These are phyloP conservation scores for Cardamine occulta DNA, from an alignment of 345 rosid genomes.

Conservation along the genomic window DNA sequence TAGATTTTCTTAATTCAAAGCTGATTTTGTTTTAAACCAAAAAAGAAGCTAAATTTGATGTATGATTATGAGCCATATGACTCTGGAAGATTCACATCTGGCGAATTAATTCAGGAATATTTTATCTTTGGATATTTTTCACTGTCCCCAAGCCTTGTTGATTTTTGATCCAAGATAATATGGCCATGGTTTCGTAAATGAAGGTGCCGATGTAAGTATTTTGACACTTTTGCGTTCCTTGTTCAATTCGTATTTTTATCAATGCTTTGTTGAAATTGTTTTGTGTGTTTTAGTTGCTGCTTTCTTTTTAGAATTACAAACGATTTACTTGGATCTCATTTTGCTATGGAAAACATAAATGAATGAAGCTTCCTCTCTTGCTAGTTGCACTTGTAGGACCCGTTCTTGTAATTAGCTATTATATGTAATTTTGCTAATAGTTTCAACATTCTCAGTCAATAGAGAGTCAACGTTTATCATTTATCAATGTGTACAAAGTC, in stretches of 20 bases:
- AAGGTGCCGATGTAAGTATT: background rate
- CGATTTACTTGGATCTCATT: background rate
- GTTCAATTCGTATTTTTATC: too few relatives aligned
- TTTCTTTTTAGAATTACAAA: background rate
- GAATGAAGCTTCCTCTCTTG: background rate
- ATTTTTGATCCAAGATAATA: background rate
- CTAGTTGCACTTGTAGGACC: constrained; percentile 1
- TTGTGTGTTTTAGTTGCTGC: background rate
- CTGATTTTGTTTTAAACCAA: background rate
- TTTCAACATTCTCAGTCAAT: too few relatives aligned
- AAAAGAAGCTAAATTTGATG: background rate
- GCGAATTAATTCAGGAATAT: background rate
- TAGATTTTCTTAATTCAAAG: background rate
- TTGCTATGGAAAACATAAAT: background rate
- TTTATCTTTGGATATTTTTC: background rate
- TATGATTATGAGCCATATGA: background rate
- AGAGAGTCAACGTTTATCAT: too few relatives aligned
- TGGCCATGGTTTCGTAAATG: too few relatives aligned
- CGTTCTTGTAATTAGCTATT: background rate
- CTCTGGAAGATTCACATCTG: constrained; percentile 72
- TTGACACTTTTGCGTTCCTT: too few relatives aligned
- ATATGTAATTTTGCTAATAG: background rate
- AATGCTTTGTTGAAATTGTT: background rate
- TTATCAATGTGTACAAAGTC: too few relatives aligned
- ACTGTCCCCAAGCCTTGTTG: background rate